A percentile compares a stretch with the other conserved stretches of the same genome.
phyloP scores from a whole-genome alignment of 2,329 filamentous ascomycete species.

The Fusarium odoratissimum region DNA sequence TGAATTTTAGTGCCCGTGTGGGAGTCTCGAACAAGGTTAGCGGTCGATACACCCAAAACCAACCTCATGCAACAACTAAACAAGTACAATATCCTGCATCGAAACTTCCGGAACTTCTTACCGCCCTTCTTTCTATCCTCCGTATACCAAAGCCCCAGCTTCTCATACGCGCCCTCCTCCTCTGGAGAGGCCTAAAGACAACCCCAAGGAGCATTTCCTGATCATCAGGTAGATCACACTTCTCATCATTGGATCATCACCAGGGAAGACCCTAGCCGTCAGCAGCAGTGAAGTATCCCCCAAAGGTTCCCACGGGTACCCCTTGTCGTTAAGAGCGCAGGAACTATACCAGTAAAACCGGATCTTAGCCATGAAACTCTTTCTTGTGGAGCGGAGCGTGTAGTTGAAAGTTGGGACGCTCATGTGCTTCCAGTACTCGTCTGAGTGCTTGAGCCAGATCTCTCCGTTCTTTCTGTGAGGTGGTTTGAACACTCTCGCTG shows the following conservation, averaged over 20 bases:
- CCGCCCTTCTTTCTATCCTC: not conserved
- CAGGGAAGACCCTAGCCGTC: not conserved
- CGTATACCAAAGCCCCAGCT: not conserved
- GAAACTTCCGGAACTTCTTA: not conserved
- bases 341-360: not conserved
- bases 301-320: not conserved
- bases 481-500: not conserved
- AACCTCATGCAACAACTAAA: no score
- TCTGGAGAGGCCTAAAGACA: not conserved
- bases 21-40: no score
- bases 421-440: not conserved
- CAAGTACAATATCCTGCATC: not conserved
- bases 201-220: not conserved
- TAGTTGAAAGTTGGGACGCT: not conserved
- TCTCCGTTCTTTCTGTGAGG: not conserved
- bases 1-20: no score
- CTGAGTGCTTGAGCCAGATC: no score
- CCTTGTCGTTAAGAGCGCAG: rapidly evolving
- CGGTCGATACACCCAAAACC: no score
- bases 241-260: not conserved
- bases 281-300: not conserved
- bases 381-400: not conserved
- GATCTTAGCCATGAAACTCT: not conserved
- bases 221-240: not conserved
- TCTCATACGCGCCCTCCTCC: not conserved